Evolutionary conservation across 2,329 filamentous ascomycete genomes (phyloP), one percentile per base, ranked within the genome.

Genomic region (Aspergillus neoniger): DNA sequence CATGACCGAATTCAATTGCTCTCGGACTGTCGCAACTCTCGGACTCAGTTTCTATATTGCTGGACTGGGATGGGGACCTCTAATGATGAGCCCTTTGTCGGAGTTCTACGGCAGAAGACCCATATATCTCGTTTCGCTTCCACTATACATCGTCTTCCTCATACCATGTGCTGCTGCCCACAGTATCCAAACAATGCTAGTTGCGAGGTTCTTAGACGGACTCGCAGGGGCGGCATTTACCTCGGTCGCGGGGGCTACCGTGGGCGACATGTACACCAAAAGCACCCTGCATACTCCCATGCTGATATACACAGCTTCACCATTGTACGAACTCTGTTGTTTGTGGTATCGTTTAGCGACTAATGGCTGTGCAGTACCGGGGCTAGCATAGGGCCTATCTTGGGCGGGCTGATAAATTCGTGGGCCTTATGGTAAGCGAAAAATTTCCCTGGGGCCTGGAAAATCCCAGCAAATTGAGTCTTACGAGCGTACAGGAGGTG

Each of bases 21-120:
- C 96, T 91, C 71, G 91, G 96, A 50, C 81, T 10, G 41, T 55
- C 41, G 53, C 53, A 14, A 55, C 53, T 14, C 41, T 55, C 21
- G 53, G 53, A 17, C 28, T 55, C 12, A 55, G 53, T 17, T 44
- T 47, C 19, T 55, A 32, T 17, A 55, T 55, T 17, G 53, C 91
- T 28, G 92, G 92, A 15, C 53, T 59, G 9, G 38, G 53, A 4
- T 30, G 53, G 62, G 74, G 72, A 8, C 61, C 58, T 0, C 15
- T 64, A 38, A 23, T 57, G 5, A 58, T 55, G 9, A 43, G 60
- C 12, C 54, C 50, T 70, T 25, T 64, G 32, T 60, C 57, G 7
- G 62, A 87, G 76, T 93, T 95, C 75, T 94, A 91, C 72, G 92
- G 91, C 44, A 85, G 91, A 8, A 81, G 91, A 25, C 89, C 88